phyloP scores from a whole-genome alignment of 129 eudicot genomes.

The Rutidosis leptorrhynchoides region DNA sequence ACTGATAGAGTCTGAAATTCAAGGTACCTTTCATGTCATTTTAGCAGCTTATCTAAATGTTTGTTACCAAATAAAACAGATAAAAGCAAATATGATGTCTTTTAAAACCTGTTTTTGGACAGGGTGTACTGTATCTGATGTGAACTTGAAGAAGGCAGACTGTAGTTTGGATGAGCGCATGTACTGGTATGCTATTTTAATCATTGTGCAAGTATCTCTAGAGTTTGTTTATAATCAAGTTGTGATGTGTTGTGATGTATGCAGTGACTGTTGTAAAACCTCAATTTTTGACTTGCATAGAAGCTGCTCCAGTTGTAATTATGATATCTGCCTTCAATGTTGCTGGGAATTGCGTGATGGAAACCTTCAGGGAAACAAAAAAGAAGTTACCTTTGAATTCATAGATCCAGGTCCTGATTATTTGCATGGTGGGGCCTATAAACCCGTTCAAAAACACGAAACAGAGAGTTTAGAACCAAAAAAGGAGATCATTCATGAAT shows the following conservation, averaged over 20 bases:
- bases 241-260: slow-evolving; percentile 8
- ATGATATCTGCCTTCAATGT: slow-evolving; percentile 77
- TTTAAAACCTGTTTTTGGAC: neutral
- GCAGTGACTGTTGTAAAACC: slow-evolving; percentile 78
- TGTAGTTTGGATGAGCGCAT: slow-evolving; percentile 42
- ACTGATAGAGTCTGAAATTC: slow-evolving; percentile 61
- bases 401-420: slow-evolving; percentile 32
- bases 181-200: slow-evolving; percentile 45
- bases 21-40: slow-evolving; percentile 40
- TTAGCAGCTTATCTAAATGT: neutral
- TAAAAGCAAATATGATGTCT: neutral
- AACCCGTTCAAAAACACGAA: neutral
- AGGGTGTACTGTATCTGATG: slow-evolving; percentile 42
- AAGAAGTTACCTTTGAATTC: slow-evolving; percentile 33
- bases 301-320: slow-evolving; percentile 56
- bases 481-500: slow-evolving; percentile 31
- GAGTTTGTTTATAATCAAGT: neutral
- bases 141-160: slow-evolving; percentile 27
- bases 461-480: neutral
- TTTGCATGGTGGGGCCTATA: slow-evolving; percentile 42
- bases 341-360: slow-evolving; percentile 74
- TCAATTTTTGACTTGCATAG: slow-evolving; percentile 66
- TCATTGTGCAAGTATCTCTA: neutral
- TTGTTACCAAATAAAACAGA: neutral
- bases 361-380: slow-evolving; percentile 36